Evolutionary conservation across 805 yeast species (phyloP).

Genomic region (Candida glaebosa): DNA sequence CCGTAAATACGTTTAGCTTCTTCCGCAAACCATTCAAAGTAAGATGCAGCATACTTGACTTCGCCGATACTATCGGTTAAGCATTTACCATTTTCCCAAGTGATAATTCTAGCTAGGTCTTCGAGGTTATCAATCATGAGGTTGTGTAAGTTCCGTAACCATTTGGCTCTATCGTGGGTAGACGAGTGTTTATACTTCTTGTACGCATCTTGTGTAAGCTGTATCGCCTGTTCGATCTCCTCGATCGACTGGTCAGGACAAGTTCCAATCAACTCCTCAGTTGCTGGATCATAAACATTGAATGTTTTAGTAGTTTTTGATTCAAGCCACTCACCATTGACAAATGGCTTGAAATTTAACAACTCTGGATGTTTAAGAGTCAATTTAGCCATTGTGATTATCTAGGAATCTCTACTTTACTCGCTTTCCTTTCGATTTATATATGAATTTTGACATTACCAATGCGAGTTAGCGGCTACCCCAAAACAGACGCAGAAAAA

Average conservation of each 20-base stretch:
- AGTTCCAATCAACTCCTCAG: conserved; percentile 31
- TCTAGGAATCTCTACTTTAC: no score
- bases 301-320: conserved; percentile 36
- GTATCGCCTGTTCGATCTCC: conserved; percentile 44
- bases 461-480: no score
- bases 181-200: conserved; percentile 43
- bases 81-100: conserved; percentile 63
- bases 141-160: conserved; percentile 48
- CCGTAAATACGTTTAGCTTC: conserved; percentile 58
- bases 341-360: conserved; percentile 28
- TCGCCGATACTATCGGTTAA: conserved; percentile 54
- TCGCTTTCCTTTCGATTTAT: no score
- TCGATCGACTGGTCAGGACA: conserved; percentile 44
- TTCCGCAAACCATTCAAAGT: conserved; percentile 46
- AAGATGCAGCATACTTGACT: conserved; percentile 53
- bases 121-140: conserved; percentile 53
- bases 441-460: no score
- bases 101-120: conserved; percentile 52
- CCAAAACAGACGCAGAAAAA: no score
- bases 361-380: conserved; percentile 32
- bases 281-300: conserved; percentile 39
- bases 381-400: neutral
- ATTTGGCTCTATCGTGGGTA: conserved; percentile 47
- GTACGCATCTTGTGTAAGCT: conserved; percentile 46
- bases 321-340: conserved; percentile 38